These are phyloP conservation scores for Artemisia annua DNA, from an alignment of 129 eudicot genomes.

Conservation along the genomic window DNA sequence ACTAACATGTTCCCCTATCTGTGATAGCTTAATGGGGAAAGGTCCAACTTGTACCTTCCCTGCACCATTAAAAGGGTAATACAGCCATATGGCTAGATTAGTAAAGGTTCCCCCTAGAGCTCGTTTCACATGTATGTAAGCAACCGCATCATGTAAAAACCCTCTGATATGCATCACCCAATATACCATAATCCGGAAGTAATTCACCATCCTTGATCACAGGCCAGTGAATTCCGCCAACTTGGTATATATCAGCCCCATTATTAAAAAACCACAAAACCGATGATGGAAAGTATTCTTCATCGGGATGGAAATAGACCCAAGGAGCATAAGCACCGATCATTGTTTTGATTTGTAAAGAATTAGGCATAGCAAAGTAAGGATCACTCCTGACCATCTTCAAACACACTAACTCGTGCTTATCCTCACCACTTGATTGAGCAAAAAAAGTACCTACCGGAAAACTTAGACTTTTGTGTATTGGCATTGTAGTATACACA, in stretches of 20 bases:
- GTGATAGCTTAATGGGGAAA: slow-evolving; percentile 23
- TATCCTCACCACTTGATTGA: background rate
- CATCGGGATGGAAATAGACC: slow-evolving; percentile 41
- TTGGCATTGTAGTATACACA: slow-evolving; percentile 26
- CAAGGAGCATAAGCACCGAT: slow-evolving; percentile 34
- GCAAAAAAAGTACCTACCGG: slow-evolving; percentile 41
- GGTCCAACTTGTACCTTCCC: slow-evolving; percentile 41
- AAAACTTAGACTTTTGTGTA: slow-evolving; percentile 18
- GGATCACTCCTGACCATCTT: slow-evolving; percentile 21
- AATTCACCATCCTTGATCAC: slow-evolving; percentile 26
- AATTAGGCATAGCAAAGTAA: slow-evolving; percentile 35
- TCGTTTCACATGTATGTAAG: slow-evolving; percentile 39
- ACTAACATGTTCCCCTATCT: slow-evolving; percentile 50
- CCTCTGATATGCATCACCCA: slow-evolving; percentile 34
- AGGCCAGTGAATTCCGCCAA: background rate
- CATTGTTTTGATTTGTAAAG: slow-evolving; percentile 19
- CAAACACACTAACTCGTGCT: slow-evolving; percentile 21
- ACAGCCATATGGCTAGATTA: slow-evolving; percentile 47
- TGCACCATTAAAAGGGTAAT: slow-evolving; percentile 54
- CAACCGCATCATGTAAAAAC: slow-evolving; percentile 12
- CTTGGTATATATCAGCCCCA: slow-evolving; percentile 35
- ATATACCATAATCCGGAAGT: slow-evolving; percentile 36
- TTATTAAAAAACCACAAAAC: slow-evolving; percentile 40
- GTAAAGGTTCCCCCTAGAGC: slow-evolving; percentile 36
- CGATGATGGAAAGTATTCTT: slow-evolving; percentile 40